Percentiles rank a stretch among this genome's conserved stretches.
phyloP scores from a whole-genome alignment of 1,284 basidiomycete genomes.

The Ustilago loliicola region DNA sequence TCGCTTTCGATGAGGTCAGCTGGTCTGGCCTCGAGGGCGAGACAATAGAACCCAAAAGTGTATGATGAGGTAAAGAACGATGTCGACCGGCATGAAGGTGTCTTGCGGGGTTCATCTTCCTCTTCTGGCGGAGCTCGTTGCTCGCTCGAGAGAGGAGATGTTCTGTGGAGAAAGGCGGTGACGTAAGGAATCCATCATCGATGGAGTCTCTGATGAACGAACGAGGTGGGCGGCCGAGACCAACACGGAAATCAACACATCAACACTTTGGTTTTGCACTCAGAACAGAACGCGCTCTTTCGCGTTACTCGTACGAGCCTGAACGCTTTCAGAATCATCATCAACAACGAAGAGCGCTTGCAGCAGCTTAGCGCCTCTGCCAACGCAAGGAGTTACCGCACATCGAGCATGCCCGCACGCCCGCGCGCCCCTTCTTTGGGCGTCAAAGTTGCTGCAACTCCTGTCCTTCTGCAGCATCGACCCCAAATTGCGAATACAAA shows the following conservation, averaged over 20 bases:
- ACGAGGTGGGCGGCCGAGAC: background rate
- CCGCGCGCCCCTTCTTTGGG: background rate
- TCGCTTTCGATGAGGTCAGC: background rate
- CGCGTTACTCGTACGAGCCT: constrained; percentile 10
- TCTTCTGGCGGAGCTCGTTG: no score
- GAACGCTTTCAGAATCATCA: background rate
- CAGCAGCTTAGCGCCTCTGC: no score
- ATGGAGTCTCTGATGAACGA: background rate
- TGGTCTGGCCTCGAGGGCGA: no score
- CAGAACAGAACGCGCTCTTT: background rate
- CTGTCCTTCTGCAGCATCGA: background rate
- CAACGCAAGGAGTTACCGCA: background rate
- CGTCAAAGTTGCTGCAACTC: constrained; percentile 1
- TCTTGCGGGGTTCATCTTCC: no score
- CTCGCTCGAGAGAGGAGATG: background rate
- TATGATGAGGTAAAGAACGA: no score
- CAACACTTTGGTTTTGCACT: constrained; percentile 8
- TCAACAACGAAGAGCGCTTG: background rate
- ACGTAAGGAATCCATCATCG: background rate
- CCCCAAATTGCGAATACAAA: background rate
- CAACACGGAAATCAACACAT: constrained; percentile 11
- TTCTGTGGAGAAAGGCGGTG: constrained; percentile 16
- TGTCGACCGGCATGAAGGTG: no score
- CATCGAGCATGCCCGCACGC: background rate
- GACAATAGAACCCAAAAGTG: no score